Conservation (phyloP, 257 asterid species). For the Fraxinus excelsior region DNA sequence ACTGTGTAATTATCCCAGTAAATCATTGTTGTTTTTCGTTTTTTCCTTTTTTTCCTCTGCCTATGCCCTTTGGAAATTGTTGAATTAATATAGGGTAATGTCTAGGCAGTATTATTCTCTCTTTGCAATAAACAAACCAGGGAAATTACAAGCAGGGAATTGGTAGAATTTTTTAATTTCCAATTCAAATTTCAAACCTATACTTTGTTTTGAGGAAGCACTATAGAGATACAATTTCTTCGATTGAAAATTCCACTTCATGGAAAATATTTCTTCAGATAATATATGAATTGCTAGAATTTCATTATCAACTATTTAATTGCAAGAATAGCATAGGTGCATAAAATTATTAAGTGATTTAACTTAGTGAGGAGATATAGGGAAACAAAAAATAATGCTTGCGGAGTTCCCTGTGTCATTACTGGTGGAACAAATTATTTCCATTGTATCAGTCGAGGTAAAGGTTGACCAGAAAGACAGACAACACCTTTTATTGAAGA, state of each 20-base stretch:
- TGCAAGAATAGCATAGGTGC: neutral
- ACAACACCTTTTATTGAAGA: neutral
- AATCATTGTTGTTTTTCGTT: neutral
- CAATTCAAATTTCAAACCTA: neutral
- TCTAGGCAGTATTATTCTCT: neutral
- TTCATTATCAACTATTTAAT: neutral
- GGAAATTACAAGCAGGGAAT: neutral
- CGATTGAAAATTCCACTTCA: neutral
- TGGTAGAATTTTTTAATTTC: neutral
- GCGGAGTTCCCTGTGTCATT: neutral
- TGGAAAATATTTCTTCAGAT: neutral
- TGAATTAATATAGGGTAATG: neutral
- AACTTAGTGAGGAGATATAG: neutral
- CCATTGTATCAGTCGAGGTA: constrained; percentile 1
- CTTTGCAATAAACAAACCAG: neutral
- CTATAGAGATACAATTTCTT: neutral
- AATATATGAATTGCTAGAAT: neutral
- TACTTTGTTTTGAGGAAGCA: neutral
- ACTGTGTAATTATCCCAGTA: neutral
- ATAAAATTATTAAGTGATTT: neutral
- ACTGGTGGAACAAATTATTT: neutral
- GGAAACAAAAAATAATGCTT: neutral
- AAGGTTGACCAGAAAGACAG: neutral
- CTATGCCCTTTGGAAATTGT: neutral
- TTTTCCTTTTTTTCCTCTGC: too few relatives aligned